A percentile compares a stretch with the other conserved stretches of the same genome.
Evolutionary conservation across 225 moss, liverwort and hornwort species (phyloP).

Genomic region (Rhytidiadelphus loreus): DNA sequence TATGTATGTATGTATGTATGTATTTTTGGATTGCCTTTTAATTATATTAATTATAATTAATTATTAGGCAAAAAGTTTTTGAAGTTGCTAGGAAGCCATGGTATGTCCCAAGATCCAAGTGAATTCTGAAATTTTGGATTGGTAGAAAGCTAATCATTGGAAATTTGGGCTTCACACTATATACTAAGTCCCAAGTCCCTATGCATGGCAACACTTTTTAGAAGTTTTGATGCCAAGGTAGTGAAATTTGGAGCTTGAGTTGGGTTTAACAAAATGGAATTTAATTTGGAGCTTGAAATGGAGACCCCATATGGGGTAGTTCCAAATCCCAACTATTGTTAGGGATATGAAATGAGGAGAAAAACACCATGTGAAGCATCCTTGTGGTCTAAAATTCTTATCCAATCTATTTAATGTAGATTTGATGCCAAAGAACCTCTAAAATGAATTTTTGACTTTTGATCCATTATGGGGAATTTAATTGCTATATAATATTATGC

Average conservation of each 20-base stretch:
- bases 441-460: neutral
- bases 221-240: neutral
- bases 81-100: too few species aligned
- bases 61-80: too few species aligned
- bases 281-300: neutral
- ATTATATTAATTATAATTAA: too few species aligned
- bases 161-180: neutral
- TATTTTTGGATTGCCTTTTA: too few species aligned
- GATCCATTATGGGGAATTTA: accelerated
- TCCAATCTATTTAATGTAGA: accelerated
- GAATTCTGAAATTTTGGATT: neutral
- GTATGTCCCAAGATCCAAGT: neutral
- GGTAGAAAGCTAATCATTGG: neutral
- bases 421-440: neutral
- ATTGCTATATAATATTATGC: too few species aligned
- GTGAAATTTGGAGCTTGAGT: neutral
- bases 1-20: too few species aligned
- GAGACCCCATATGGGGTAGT: accelerated
- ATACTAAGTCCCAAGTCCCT: too few species aligned
- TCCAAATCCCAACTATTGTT: neutral
- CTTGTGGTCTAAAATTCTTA: neutral
- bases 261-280: neutral
- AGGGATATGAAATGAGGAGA: neutral
- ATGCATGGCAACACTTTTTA: neutral
- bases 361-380: neutral